These are phyloP conservation scores for Gossypium schwendimanii DNA, from an alignment of 441 rosid species.

Conservation along the genomic window DNA sequence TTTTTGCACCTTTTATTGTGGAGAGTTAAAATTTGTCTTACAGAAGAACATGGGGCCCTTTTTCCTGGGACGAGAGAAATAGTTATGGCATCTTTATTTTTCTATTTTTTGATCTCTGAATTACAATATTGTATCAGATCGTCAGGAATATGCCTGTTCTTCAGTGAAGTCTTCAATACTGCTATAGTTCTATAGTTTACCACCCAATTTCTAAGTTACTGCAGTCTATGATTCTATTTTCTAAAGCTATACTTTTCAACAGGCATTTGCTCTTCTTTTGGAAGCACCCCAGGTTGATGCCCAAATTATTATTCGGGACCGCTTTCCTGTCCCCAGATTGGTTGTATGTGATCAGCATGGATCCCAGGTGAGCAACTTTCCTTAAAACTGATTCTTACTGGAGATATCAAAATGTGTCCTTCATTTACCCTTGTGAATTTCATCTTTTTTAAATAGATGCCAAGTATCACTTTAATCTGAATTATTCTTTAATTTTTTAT, in stretches of 20 bases:
- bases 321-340: slow-evolving; percentile 96
- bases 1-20: neutral
- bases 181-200: neutral
- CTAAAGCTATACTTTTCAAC: slow-evolving; percentile 3
- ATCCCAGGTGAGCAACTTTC: slow-evolving; percentile 64
- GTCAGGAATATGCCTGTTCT: neutral
- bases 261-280: slow-evolving; percentile 93
- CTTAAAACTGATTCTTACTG: neutral
- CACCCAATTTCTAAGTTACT: neutral
- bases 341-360: slow-evolving; percentile 99
- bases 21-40: neutral
- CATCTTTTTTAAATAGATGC: neutral
- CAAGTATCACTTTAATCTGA: neutral
- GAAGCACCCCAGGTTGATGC: slow-evolving; percentile 85
- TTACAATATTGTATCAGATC: neutral
- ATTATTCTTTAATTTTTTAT: neutral
- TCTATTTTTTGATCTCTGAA: neutral
- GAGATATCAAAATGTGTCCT: neutral
- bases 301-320: slow-evolving; percentile 60
- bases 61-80: neutral
- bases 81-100: neutral
- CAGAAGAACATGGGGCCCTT: neutral
- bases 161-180: neutral
- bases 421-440: neutral
- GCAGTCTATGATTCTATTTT: neutral